A percentile compares a stretch with the other conserved stretches of the same genome.
These are phyloP conservation scores for Phytophthora cactorum DNA, from an alignment of 352 stramenopile genomes.

Conservation along the genomic window DNA sequence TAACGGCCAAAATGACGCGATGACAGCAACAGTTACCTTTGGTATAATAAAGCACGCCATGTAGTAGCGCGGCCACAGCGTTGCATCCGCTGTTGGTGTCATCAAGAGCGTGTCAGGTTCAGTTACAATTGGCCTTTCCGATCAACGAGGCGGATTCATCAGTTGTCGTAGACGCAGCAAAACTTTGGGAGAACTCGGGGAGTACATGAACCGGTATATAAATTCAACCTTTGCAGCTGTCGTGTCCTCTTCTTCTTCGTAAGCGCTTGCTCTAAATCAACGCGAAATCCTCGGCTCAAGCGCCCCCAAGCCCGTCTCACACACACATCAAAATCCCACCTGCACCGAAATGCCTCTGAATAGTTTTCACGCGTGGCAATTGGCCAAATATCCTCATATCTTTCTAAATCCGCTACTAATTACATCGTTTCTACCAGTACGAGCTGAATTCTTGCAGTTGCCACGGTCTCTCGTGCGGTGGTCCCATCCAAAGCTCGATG, in stretches of 20 bases:
- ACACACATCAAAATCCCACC: constrained; percentile 7
- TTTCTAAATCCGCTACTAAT: background rate
- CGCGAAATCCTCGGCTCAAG: too few relatives aligned
- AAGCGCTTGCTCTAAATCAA: too few relatives aligned
- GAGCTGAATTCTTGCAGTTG: constrained; percentile 11
- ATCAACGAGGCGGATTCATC: too few relatives aligned
- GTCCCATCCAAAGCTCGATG: constrained; percentile 27
- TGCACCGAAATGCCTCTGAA: constrained; percentile 24
- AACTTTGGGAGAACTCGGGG: too few relatives aligned
- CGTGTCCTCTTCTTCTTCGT: too few relatives aligned
- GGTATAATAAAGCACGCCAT: background rate
- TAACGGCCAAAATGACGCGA: background rate
- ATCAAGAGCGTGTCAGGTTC: too few relatives aligned
- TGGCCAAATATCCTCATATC: constrained; percentile 3
- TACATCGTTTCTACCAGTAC: background rate
- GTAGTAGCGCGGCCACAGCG: constrained; percentile 12
- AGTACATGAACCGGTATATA: too few relatives aligned
- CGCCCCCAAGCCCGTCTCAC: constrained; percentile 12
- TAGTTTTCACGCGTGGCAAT: constrained; percentile 17
- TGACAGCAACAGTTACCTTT: background rate
- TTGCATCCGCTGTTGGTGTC: background rate
- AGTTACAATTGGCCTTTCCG: too few relatives aligned
- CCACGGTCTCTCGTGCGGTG: constrained; percentile 8
- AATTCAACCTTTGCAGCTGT: too few relatives aligned
- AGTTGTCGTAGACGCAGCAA: background rate